Evolutionary conservation across 177 flowering plant genomes (phyloP), one percentile per base, ranked within the genome.

Genomic region (Telopea speciosissima): DNA sequence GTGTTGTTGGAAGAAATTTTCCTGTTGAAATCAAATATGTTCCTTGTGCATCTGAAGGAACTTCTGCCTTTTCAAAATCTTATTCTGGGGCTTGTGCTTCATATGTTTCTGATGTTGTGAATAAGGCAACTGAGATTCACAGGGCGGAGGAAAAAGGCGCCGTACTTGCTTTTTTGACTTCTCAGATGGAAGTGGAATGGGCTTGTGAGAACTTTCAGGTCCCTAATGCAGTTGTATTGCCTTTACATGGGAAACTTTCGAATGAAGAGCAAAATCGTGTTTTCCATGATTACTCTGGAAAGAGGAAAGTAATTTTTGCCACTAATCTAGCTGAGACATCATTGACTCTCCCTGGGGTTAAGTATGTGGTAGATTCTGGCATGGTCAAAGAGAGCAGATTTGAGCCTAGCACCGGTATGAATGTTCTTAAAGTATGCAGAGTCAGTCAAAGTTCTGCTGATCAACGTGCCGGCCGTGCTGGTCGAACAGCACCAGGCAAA

Each of bases 241-340:
- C 99, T n/a, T 83, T 95, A 64, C 98, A 95, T 76, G 99, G 99
- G 24, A 93, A 91, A 68, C 96, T 93, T 68, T 85, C 96, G 31
- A 74, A 63, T 71, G 97, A 91, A 63, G 97, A 91, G 67, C 99
- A 95, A 71, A 70, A 56, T 69, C 82, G 78, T 54, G 89, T 93
- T 62, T 95, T 93, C 72, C 84, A 79, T 65, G 67, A 77, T 49
- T 83, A 77, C 66, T 79, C 89, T 6, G 94, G 90, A 36, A 86
- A 80, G 78, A 80, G 97, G 66, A 93, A 93, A 76, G 84, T 95
- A 24, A 91, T 95, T 70, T 95, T 95, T 82, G 77, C 98, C n/a
- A 95, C 99, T 16, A 95, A 95, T 83, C 70, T 95, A 60, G 99
- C 99, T 13, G 99, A 95, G 78, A 95, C 99, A 24, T 95, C 99